phyloP scores from a whole-genome alignment of 192 early-diverging fungal species.

The Backusella liffmaniae region DNA sequence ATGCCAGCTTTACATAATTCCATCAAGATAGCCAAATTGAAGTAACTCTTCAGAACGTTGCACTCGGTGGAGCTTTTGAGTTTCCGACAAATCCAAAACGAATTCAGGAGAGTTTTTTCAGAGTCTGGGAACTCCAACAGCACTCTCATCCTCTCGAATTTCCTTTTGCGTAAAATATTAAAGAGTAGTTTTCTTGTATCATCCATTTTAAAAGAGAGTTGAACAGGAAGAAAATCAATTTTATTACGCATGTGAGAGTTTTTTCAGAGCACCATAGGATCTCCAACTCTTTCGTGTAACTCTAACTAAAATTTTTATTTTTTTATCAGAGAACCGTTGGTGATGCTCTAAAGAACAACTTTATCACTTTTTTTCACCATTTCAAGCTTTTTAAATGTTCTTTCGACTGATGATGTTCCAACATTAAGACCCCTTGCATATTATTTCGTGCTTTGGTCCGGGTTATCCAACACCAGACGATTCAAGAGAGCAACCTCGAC shows the following conservation, averaged over 20 bases:
- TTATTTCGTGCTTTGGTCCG: not conserved
- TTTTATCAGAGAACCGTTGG: no score
- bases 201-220: no score
- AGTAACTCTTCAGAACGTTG: not conserved
- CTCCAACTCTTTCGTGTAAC: no score
- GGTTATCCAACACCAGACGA: not conserved
- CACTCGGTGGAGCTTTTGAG: not conserved
- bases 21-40: not conserved
- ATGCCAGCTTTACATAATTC: not conserved
- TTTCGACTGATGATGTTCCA: not conserved
- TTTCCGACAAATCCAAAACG: not conserved
- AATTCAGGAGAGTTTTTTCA: no score
- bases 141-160: no score
- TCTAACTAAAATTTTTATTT: no score
- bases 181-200: no score
- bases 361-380: not conserved
- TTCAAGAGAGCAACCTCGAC: not conserved
- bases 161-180: no score
- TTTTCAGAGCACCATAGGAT: no score
- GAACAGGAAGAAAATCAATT: no score
- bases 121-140: no score
- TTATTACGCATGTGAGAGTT: no score
- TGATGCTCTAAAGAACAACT: not conserved
- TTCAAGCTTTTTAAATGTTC: not conserved
- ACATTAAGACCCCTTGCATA: not conserved